Percentiles rank a stretch among this genome's conserved stretches.
Conservation (phyloP, 495 filamentous ascomycete genomes). For the Neurospora hispaniola region DNA sequence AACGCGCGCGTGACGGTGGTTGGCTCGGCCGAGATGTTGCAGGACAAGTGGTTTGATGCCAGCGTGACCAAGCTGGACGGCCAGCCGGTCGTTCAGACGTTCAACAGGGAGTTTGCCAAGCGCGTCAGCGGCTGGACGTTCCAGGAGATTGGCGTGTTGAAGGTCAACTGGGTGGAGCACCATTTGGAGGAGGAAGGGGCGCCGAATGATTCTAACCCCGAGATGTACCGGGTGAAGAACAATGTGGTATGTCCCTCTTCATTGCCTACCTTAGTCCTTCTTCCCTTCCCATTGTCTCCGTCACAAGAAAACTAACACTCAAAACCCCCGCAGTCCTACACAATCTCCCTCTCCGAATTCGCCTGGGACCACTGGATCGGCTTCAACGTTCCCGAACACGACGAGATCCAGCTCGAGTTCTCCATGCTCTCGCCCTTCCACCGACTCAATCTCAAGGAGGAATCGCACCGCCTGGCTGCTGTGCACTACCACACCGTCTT, state of each 20-base stretch:
- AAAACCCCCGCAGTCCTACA: slow-evolving; percentile 53
- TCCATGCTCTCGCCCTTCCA: slow-evolving; percentile 98
- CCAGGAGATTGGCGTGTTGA: slow-evolving; percentile 82
- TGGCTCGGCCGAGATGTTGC: slow-evolving; percentile 75
- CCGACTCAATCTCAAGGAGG: slow-evolving; percentile 56
- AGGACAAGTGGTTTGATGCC: slow-evolving; percentile 82
- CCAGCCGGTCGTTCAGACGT: slow-evolving; percentile 43
- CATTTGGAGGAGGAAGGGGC: slow-evolving; percentile 48
- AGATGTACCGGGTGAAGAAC: slow-evolving; percentile 93
- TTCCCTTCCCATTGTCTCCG: too few relatives aligned
- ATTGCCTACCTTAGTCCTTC: too few relatives aligned
- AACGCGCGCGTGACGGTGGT: slow-evolving; percentile 82
- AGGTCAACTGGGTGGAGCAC: slow-evolving; percentile 76
- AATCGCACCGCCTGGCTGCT: slow-evolving; percentile 26
- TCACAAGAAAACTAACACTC: not conserved
- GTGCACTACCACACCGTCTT: slow-evolving; percentile 58
- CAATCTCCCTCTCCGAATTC: slow-evolving; percentile 83
- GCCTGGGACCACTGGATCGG: slow-evolving; percentile 56
- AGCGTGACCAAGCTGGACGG: slow-evolving; percentile 54
- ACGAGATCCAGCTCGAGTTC: slow-evolving; percentile 87
- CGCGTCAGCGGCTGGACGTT: slow-evolving; percentile 84
- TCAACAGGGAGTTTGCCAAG: slow-evolving; percentile 78
- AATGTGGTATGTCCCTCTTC: slow-evolving; percentile 58
- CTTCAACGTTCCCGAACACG: slow-evolving; percentile 55
- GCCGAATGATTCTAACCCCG: slow-evolving; percentile 58